Conservation (phyloP, 2,329 filamentous ascomycete species). For the Aspergillus spinulosporus region DNA sequence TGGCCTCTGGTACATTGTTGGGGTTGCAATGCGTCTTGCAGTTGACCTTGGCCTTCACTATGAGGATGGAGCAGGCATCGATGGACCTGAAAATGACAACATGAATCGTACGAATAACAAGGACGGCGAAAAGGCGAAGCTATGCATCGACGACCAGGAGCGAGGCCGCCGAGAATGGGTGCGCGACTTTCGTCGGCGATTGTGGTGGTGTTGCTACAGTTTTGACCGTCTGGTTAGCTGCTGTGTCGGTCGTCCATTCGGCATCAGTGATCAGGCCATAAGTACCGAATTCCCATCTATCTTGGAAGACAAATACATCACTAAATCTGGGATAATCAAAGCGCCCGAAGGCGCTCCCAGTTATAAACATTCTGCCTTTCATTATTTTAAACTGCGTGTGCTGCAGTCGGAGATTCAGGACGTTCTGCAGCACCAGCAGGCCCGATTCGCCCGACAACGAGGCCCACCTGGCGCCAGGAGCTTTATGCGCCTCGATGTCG, state of each 20-base stretch:
- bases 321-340: slow-evolving; percentile 69
- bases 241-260: slow-evolving; percentile 89
- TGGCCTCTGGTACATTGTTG: slow-evolving; percentile 95
- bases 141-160: slow-evolving; percentile 55
- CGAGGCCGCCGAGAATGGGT: slow-evolving; percentile 75
- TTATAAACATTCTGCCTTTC: slow-evolving; percentile 87
- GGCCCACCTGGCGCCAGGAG: slow-evolving; percentile 66
- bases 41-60: slow-evolving; percentile 91
- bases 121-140: slow-evolving; percentile 28
- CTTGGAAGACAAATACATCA: slow-evolving; percentile 86
- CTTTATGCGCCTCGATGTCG: slow-evolving; percentile 74
- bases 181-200: slow-evolving; percentile 77
- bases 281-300: slow-evolving; percentile 92
- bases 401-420: slow-evolving; percentile 94
- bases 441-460: slow-evolving; percentile 69
- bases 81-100: slow-evolving; percentile 47
- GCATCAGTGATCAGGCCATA: slow-evolving; percentile 93
- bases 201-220: slow-evolving; percentile 98
- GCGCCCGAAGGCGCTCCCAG: slow-evolving; percentile 66
- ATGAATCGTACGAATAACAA: slow-evolving; percentile 17
- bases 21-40: slow-evolving; percentile 84
- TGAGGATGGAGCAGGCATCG: slow-evolving; percentile 75
- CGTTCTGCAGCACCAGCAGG: slow-evolving; percentile 88
- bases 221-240: slow-evolving; percentile 93
- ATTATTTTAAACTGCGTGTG: slow-evolving; percentile 85